Evolutionary conservation across 1,284 basidiomycete species (phyloP).

Genomic region (Marasmius sp.): DNA sequence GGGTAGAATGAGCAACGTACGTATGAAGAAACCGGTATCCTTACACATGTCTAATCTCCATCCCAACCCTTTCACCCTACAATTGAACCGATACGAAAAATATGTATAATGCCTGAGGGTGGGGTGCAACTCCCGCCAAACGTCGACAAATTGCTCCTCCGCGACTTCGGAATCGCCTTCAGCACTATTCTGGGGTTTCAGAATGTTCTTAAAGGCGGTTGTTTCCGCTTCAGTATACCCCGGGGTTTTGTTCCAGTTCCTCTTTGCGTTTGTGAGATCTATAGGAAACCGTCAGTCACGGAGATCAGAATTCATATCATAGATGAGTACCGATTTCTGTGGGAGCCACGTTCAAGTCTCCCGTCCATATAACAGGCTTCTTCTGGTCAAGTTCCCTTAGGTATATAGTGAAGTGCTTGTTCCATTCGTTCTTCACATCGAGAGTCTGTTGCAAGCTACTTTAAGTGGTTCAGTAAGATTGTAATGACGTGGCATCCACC

Average conservation of each 20-base stretch:
- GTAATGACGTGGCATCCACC: conserved; percentile 36
- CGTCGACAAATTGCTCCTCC: conserved; percentile 65
- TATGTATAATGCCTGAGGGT: conserved; percentile 76
- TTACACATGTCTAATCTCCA: conserved; percentile 88
- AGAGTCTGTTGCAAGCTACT: conserved; percentile 50
- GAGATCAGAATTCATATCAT: not conserved
- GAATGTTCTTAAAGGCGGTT: conserved; percentile 63
- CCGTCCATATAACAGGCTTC: conserved; percentile 89
- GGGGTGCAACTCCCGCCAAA: conserved; percentile 81
- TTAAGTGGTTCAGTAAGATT: not conserved
- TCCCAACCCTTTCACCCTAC: conserved; percentile 77
- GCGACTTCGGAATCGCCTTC: conserved; percentile 17
- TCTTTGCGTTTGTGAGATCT: conserved; percentile 68
- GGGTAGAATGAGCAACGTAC: not conserved
- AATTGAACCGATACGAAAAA: conserved; percentile 84
- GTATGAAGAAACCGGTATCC: conserved; percentile 25
- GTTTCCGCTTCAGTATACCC: conserved; percentile 84
- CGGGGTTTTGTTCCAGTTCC: conserved; percentile 79
- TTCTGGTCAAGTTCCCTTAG: conserved; percentile 69
- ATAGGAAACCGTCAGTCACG: not conserved
- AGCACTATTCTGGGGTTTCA: conserved; percentile 40
- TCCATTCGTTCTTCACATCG: conserved; percentile 75
- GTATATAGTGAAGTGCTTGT: conserved; percentile 71
- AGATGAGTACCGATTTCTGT: conserved; percentile 56
- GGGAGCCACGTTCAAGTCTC: conserved; percentile 86